Percentiles rank a stretch among this genome's conserved stretches.
phyloP scores from a whole-genome alignment of 2,329 filamentous ascomycete genomes.

The Colletotrichum liriopes region DNA sequence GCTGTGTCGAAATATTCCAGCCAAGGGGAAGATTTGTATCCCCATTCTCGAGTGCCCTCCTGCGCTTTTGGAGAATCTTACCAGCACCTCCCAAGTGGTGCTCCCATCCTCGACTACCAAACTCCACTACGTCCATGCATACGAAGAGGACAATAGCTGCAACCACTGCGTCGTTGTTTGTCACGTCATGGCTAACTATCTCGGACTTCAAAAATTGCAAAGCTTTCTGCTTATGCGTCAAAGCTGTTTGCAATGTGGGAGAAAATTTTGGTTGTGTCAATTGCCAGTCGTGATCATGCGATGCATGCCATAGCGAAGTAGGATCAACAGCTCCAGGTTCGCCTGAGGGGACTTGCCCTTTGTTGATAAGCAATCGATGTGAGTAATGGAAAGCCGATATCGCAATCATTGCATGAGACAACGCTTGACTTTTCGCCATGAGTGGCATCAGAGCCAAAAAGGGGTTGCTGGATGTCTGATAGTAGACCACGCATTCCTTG shows the following conservation, averaged over 20 bases:
- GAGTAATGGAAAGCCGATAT: conserved; percentile 38
- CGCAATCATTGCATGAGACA: conserved; percentile 27
- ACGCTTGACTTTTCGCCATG: conserved; percentile 22
- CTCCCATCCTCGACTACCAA: conserved; percentile 36
- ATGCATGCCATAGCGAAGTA: conserved; percentile 6
- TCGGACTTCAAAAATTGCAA: conserved; percentile 16
- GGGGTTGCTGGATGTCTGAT: conserved; percentile 34
- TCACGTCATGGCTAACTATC: conserved; percentile 1
- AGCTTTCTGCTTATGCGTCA: conserved; percentile 32
- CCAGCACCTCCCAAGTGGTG: conserved; percentile 31
- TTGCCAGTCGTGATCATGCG: conserved; percentile 19
- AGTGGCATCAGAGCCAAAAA: conserved; percentile 37
- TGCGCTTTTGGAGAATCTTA: conserved; percentile 16
- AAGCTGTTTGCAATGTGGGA: conserved; percentile 18
- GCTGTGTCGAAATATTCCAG: conserved; percentile 33
- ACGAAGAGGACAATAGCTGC: conserved; percentile 36
- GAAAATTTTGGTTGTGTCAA: conserved; percentile 8
- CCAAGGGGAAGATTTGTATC: conserved; percentile 2
- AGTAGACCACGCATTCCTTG: conserved; percentile 36
- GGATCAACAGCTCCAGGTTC: background rate
- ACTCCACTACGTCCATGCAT: conserved; percentile 38
- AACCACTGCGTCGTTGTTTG: conserved; percentile 28
- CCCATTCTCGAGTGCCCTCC: background rate
- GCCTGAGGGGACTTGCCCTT: background rate
- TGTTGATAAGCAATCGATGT: conserved; percentile 32